Percentiles rank a stretch among this genome's conserved stretches.
phyloP scores from a whole-genome alignment of 2,329 filamentous ascomycete species.

The Diaporthe sp. region DNA sequence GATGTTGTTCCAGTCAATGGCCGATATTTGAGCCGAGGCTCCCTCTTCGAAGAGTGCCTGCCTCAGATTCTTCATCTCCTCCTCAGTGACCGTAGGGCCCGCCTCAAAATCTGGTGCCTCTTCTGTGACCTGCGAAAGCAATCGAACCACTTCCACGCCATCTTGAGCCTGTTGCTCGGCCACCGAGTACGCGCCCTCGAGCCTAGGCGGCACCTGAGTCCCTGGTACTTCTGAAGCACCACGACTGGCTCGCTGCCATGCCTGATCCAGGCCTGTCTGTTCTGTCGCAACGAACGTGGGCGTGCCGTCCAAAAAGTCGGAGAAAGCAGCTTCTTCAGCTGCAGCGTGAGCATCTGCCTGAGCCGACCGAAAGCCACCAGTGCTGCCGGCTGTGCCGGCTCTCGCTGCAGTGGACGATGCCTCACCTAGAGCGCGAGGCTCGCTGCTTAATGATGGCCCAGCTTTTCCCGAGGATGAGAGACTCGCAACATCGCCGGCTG shows the following conservation, averaged over 20 bases:
- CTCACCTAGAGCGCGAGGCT: conserved; percentile 38
- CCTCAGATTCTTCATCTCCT: conserved; percentile 52
- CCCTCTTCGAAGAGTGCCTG: conserved; percentile 55
- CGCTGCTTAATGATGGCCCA: conserved; percentile 31
- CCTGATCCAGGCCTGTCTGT: conserved; percentile 41
- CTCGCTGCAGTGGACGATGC: conserved; percentile 44
- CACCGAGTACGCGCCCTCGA: conserved; percentile 45
- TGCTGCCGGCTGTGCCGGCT: conserved; percentile 34
- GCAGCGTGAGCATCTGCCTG: conserved; percentile 48
- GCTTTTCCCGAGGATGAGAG: conserved; percentile 36
- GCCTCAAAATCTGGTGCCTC: conserved; percentile 42
- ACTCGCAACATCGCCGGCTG: conserved; percentile 25
- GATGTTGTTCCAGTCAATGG: conserved; percentile 58
- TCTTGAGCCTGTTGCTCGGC: conserved; percentile 54
- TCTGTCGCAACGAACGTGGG: conserved; percentile 44
- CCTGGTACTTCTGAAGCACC: neutral
- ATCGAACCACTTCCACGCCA: conserved; percentile 55
- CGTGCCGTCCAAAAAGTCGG: conserved; percentile 53
- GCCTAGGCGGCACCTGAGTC: neutral
- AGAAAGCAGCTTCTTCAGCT: conserved; percentile 53
- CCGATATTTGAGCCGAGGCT: conserved; percentile 37
- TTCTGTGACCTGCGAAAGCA: conserved; percentile 51
- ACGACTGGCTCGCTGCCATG: conserved; percentile 39
- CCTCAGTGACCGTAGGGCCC: conserved; percentile 46
- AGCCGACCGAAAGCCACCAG: conserved; percentile 48